Conservation (phyloP, 352 stramenopile genomes). For the Blastocystis sp. region DNA sequence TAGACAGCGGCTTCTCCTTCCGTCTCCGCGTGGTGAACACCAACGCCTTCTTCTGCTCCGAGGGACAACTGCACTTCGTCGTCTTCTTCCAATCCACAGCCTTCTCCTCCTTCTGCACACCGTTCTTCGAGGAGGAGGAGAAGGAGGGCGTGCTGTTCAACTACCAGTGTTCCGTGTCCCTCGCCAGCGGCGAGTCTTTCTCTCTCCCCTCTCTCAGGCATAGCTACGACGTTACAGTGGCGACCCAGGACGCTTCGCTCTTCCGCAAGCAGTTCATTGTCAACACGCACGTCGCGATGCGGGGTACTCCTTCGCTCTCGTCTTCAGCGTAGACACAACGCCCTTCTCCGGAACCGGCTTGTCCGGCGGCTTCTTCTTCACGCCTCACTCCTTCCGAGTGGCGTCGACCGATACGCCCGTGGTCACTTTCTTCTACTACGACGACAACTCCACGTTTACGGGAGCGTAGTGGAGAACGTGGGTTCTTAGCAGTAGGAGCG, state of each 20-base stretch:
- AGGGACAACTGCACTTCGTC: neutral
- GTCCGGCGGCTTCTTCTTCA: slow-evolving; percentile 32
- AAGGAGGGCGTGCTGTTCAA: neutral
- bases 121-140: neutral
- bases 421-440: neutral
- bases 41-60: neutral
- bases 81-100: neutral
- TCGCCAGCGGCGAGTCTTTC: neutral
- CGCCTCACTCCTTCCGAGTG: neutral
- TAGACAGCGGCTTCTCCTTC: neutral
- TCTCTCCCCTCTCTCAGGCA: neutral
- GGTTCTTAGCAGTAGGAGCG: too few species aligned
- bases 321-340: neutral
- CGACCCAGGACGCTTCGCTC: neutral
- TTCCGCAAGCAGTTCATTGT: neutral
- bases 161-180: slow-evolving; percentile 3
- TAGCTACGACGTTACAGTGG: neutral
- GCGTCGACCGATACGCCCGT: neutral
- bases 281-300: neutral
- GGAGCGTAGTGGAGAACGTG: too few species aligned
- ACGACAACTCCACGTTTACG: neutral
- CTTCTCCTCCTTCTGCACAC: neutral
- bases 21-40: neutral
- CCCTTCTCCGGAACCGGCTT: slow-evolving; percentile 3
- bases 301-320: neutral